phyloP scores from a whole-genome alignment of 306 rosid species.

The Castanea crenata region DNA sequence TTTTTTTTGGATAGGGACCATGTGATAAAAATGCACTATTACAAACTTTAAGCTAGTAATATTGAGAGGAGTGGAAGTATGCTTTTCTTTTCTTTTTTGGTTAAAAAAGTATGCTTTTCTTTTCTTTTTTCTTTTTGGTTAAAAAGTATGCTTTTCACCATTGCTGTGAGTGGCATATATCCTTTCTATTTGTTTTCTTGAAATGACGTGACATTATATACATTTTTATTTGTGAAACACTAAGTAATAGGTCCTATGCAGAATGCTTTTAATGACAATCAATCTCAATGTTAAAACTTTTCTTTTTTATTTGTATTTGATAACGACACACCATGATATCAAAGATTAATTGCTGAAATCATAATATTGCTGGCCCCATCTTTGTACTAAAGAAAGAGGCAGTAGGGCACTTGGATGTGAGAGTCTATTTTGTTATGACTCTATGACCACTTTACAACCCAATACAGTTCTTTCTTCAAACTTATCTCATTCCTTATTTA shows the following conservation, averaged over 20 bases:
- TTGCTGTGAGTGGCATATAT: too few relatives aligned
- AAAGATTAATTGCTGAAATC: not conserved
- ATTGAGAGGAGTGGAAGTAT: too few relatives aligned
- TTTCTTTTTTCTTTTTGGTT: too few relatives aligned
- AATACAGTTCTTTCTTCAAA: not conserved
- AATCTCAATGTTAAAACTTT: not conserved
- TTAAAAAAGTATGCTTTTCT: too few relatives aligned
- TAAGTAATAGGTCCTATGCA: not conserved
- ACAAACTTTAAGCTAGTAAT: too few relatives aligned
- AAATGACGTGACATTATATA: too few relatives aligned
- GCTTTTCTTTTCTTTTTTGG: too few relatives aligned
- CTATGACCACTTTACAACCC: not conserved
- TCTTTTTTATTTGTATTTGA: not conserved
- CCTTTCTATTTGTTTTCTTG: too few relatives aligned
- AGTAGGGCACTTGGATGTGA: not conserved
- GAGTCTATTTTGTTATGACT: not conserved
- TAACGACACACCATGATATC: not conserved
- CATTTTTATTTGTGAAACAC: too few relatives aligned
- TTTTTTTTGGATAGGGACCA: too few relatives aligned
- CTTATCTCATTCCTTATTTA: not conserved
- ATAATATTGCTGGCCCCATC: conserved; percentile 12
- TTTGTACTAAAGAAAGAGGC: not conserved
- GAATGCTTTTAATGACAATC: not conserved
- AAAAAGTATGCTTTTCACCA: too few relatives aligned
- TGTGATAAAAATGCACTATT: too few relatives aligned